Evolutionary conservation across 768 basidiomycete species (phyloP).

Genomic region (Hericium rajendrae): DNA sequence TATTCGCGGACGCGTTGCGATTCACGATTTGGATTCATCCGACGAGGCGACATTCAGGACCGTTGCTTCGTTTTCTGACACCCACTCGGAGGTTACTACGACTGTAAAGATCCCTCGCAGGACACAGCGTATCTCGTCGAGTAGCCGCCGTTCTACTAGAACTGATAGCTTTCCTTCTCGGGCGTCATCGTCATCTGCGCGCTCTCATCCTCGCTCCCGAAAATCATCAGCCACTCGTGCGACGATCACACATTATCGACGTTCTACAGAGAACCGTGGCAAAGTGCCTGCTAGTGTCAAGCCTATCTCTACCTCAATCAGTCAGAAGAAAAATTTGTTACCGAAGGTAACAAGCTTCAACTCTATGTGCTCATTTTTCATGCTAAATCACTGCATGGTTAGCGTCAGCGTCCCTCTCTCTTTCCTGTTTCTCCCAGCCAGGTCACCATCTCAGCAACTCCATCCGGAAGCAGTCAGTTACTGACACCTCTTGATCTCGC

Average conservation of each 20-base stretch:
- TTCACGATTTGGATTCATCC: conserved; percentile 8
- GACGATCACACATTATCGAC: conserved; percentile 16
- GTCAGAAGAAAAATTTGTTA: not conserved
- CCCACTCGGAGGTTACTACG: conserved; percentile 6
- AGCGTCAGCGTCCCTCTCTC: not conserved
- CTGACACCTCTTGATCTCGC: conserved; percentile 13
- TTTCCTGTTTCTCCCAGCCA: not conserved
- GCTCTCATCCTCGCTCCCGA: conserved; percentile 8
- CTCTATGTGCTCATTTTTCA: not conserved
- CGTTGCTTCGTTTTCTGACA: conserved; percentile 3
- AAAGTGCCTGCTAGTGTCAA: conserved; percentile 1
- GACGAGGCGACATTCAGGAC: conserved; percentile 2
- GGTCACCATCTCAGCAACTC: conserved; percentile 4
- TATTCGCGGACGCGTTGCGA: conserved; percentile 13
- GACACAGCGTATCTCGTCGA: conserved; percentile 8
- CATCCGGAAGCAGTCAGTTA: conserved; percentile 4
- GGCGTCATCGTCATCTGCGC: conserved; percentile 1
- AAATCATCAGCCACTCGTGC: conserved; percentile 12
- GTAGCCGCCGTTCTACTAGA: not conserved
- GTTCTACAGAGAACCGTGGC: conserved; percentile 8
- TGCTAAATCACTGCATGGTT: not conserved
- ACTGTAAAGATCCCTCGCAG: conserved; percentile 4
- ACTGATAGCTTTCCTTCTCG: not conserved
- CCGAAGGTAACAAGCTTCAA: not conserved
- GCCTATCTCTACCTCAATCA: not conserved